phyloP scores from a whole-genome alignment of 2,329 filamentous ascomycete genomes.

The Fusarium chuoi region DNA sequence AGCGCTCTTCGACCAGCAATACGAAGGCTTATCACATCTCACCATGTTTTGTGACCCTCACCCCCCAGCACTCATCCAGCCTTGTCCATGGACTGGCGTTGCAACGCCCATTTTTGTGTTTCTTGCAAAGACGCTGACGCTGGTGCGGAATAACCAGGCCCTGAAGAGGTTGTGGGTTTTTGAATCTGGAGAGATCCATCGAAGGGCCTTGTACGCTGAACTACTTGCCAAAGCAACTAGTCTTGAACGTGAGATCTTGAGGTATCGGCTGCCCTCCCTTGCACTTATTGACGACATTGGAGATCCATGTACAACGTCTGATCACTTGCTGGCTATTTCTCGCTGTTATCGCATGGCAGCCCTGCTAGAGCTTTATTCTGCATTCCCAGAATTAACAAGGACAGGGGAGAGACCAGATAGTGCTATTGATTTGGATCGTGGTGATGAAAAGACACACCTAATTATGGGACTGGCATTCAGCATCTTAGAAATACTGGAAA shows the following conservation, averaged over 20 bases:
- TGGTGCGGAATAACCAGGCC: slow-evolving; percentile 11
- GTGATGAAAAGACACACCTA: not conserved
- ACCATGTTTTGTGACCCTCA: not conserved
- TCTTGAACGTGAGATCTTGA: not conserved
- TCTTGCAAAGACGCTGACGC: not conserved
- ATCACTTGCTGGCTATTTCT: slow-evolving; percentile 6
- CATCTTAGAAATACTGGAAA: slow-evolving; percentile 1
- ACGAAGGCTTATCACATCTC: slow-evolving; percentile 13
- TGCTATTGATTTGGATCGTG: not conserved
- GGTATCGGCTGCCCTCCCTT: slow-evolving; percentile 1
- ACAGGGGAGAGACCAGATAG: not conserved
- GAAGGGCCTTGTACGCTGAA: not conserved
- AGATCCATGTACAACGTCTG: slow-evolving; percentile 1
- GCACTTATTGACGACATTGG: slow-evolving; percentile 13
- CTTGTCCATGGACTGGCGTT: slow-evolving; percentile 27
- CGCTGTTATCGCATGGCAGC: slow-evolving; percentile 15
- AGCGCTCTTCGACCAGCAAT: slow-evolving; percentile 23
- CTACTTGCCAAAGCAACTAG: slow-evolving; percentile 1
- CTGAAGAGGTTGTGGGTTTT: slow-evolving; percentile 3
- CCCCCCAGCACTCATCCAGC: not conserved
- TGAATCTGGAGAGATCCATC: not conserved
- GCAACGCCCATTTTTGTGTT: slow-evolving; percentile 19
- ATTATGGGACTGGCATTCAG: not conserved
- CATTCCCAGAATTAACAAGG: slow-evolving; percentile 14
- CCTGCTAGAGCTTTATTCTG: slow-evolving; percentile 12